Base-by-base conservation (phyloP, 305 asterid genomes). In the Coffea humblotiana region DNA sequence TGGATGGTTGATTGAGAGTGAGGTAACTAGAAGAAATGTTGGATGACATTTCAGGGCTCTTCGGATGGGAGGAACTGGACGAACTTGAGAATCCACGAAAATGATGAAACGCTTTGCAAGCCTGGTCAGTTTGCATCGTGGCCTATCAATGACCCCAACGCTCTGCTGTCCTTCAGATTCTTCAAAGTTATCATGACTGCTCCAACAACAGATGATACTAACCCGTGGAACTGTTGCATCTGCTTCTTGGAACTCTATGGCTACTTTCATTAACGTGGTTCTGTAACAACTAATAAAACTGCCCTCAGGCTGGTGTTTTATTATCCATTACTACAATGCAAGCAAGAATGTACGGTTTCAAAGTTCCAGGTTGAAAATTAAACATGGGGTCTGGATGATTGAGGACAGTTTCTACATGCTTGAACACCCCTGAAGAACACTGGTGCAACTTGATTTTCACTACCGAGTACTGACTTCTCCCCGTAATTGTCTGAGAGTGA, bases 231-330 rank as follows among this genome's bases (percentile, higher is more conserved):
- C 92, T 89, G 90, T 75, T 90, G 98, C 91, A 90, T 90, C 72
- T 94, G 98, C 88, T 92, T 92, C 93, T 82, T 94, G 81, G 99
- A 96, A 90, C 97, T 96, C 65, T 96, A 96, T 71, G 99, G 99
- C 25, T 94, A 88, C 83, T 94, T 96, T 75, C 98, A 84, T 54
- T 96, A 72, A 78, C 56, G 14, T 32, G 11, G 16, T 19, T 35
- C 2, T 58, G 68, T 3, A 37, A 0, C 43, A 37, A 37, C 43
- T 51, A 32, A 67, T 29, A 12, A 77, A 51, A 51, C 49, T 21
- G 68, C 23, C 64, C 27, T 48, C 71, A 12, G 6, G 75, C 47
- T 78, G 48, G 29, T 54, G 67, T 4, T 72, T 29, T 29, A 29
- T 29, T 72, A 67, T 65, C 61, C 29, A 8, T 19, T 37, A 37